Base-by-base conservation (phyloP, 1,284 basidiomycete species). In the Austropuccinia psidii region DNA sequence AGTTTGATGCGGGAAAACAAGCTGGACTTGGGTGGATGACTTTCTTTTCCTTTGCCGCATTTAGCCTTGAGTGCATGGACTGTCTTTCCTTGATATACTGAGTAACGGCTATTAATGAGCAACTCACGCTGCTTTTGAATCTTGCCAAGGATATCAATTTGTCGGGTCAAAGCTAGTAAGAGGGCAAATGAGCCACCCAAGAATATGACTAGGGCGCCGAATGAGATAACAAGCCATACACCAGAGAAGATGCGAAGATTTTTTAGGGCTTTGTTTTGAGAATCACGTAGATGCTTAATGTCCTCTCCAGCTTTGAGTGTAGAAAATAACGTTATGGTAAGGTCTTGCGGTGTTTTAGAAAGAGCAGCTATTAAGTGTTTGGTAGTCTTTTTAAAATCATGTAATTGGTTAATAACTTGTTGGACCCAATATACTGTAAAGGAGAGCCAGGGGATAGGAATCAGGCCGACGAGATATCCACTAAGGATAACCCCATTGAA, bases 401-500 rank as follows among this genome's bases (percentile, higher is more conserved):
- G 39, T 8, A 70, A 33, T 9, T 33, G 54, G 7, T 58, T 39
- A 33, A 57, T 29, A 27, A 70, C 61, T 2, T 49, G 58, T 24
- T 70, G 55, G 4, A 70, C 68, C 68, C 68, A 70, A 49, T 70
- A 70, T 0, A 70, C 68, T 9, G 68, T 70, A 43, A 70, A 70
- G 29, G 35, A 45, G 21, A 70, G 55, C 39, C 55, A 70, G 29
- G 68, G 68, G 17, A 70, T 49, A 6, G 68, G 68, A n/a, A 70
- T 29, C 3, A 70, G 29, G 27, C 68, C 68, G 13, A 45, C 37
- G n/a, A 70, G 37, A 50, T 70, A 70, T 8, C 68, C 68, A 33
- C 2, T 21, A 5, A 61, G 37, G 33, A 70, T 70, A 21, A 60
- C 27, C 33, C 35, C 19, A 31, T 70, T 70, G 31, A 70, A 70